Percentiles rank a stretch among this genome's conserved stretches.
phyloP scores from a whole-genome alignment of 176 grass and related monocot species.

The Eremochloa ophiuroides region DNA sequence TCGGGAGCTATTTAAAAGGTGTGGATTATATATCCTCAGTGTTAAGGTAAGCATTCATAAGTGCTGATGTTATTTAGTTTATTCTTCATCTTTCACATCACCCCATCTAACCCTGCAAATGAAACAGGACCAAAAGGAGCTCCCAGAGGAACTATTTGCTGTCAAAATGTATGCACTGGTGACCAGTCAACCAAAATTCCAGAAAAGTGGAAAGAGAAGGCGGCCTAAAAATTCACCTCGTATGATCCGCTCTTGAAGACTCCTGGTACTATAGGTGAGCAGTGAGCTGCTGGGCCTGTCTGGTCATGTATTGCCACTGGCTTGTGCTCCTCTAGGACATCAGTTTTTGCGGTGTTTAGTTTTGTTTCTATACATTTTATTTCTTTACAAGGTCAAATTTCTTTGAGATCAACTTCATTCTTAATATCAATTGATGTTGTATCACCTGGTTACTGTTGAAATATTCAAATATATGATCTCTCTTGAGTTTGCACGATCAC shows the following conservation, averaged over 20 bases:
- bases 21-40: constrained; percentile 67
- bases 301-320: constrained; percentile 1
- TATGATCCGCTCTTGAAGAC: constrained; percentile 59
- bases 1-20: constrained; percentile 84
- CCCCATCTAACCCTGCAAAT: constrained; percentile 11
- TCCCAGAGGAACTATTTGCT: constrained; percentile 80
- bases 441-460: neutral
- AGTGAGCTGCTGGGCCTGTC: neutral
- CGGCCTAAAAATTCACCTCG: constrained; percentile 46
- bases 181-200: constrained; percentile 49
- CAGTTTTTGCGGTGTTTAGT: neutral
- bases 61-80: constrained; percentile 10
- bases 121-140: constrained; percentile 79
- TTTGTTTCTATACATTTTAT: constrained; percentile 8
- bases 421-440: neutral
- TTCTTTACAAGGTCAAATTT: neutral
- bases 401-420: neutral
- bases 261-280: neutral
- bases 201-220: constrained; percentile 54
- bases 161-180: constrained; percentile 98
- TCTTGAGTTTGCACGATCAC: neutral
- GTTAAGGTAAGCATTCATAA: constrained; percentile 47
- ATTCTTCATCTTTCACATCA: neutral
- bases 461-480: neutral
- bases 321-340: neutral